A percentile compares a stretch with the other conserved stretches of the same genome.
These are phyloP conservation scores for Blepharisma undulans DNA, from an alignment of 169 alveolate species.

Conservation along the genomic window DNA sequence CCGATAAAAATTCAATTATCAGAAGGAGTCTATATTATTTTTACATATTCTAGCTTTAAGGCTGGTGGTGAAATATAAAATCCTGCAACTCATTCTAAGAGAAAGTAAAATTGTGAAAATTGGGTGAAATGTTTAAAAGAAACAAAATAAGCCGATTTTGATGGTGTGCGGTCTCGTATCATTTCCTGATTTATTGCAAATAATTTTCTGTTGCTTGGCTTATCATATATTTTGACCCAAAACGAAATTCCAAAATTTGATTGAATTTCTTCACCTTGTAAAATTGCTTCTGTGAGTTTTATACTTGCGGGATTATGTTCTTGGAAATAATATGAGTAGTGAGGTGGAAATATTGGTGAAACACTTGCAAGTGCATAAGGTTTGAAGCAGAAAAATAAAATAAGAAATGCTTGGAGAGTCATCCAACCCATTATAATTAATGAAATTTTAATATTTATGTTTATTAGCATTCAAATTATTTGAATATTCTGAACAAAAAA, in stretches of 20 bases:
- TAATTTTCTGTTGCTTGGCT: too few relatives aligned
- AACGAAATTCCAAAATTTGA: background rate
- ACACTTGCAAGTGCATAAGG: too few relatives aligned
- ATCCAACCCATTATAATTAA: background rate
- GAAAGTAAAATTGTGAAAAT: background rate
- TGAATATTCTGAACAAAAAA: too few relatives aligned
- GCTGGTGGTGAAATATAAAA: background rate
- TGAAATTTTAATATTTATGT: too few relatives aligned
- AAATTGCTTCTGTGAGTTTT: background rate
- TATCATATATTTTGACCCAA: background rate
- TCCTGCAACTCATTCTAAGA: background rate
- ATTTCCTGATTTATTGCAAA: too few relatives aligned
- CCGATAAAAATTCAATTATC: background rate
- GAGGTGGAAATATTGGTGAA: background rate
- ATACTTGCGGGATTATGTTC: too few relatives aligned
- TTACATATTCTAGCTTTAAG: background rate
- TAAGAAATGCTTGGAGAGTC: background rate
- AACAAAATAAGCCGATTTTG: too few relatives aligned
- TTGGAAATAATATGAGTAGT: background rate
- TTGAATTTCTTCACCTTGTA: background rate
- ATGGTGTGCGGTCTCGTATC: too few relatives aligned
- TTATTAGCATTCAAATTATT: too few relatives aligned
- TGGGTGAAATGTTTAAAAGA: too few relatives aligned
- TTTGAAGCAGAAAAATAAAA: too few relatives aligned
- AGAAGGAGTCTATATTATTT: background rate